Base-by-base conservation (phyloP, 805 yeast genomes). In the Lipomyces orientalis region DNA sequence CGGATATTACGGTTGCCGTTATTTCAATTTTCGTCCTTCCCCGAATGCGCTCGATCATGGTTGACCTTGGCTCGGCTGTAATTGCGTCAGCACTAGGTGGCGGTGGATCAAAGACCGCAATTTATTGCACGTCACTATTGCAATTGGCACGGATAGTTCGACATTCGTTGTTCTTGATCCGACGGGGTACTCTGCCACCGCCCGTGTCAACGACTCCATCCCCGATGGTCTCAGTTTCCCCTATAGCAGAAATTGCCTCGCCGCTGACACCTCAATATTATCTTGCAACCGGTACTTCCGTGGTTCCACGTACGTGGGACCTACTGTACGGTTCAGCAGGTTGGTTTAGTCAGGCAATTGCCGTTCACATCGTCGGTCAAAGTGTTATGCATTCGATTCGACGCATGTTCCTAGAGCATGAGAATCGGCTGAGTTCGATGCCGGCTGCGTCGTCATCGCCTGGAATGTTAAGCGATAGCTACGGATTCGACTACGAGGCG, bases 321-420 rank as follows among this genome's bases (percentile, higher is more conserved):
- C 37, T 76, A 51, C 46, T 76, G 39, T 76, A 58, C 68, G 76
- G 61, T 64, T 66, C 68, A 31, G 77, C 70, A 62, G 77, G 68
- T 63, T 78, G 78, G 70, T 67, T 73, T 33, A 69, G 72, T 54
- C 79, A 77, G 56, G 74, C 73, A 1, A 66, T 78, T 16, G 79
- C 80, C 4, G 69, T 77, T 58, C 80, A 78, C 37, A 76, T 77
- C 29, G 73, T 78, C 14, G 76, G 75, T 0, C 71, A 73, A 31
- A 76, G 79, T 9, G 52, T 77, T 31, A 62, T 74, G 58, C 75
- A 76, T 14, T 75, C 74, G 29, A 51, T 78, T 16, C 64, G 77
- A 8, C 70, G 73, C 25, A 64, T 71, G n/a, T 74, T 77, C 58
- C 70, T 76, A n/a, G 75, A 67, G 68, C 49, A 71, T 25, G 67